Conservation (phyloP, 805 yeast genomes). For the Spathaspora arborariae region DNA sequence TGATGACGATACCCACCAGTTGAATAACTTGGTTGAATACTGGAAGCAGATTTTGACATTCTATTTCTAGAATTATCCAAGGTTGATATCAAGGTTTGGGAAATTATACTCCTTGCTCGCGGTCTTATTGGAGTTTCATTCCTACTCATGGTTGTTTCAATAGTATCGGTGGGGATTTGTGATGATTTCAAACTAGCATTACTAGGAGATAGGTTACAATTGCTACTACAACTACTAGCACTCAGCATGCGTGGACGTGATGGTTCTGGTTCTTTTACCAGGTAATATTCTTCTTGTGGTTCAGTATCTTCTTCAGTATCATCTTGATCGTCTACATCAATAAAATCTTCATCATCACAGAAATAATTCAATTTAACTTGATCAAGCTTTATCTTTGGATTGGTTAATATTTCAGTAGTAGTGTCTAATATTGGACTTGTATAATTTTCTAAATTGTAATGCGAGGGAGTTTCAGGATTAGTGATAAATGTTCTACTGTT, state of each 20-base stretch:
- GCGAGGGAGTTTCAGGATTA: conserved; percentile 17
- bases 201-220: not conserved
- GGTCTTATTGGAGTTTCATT: conserved; percentile 2
- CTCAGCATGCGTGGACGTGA: not conserved
- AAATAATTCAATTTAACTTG: conserved; percentile 17
- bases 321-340: conserved; percentile 2
- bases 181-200: not conserved
- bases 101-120: conserved; percentile 7
- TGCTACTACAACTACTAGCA: not conserved
- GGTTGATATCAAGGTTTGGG: conserved; percentile 7
- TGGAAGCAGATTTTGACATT: not conserved
- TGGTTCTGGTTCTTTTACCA: not conserved
- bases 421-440: conserved; percentile 28
- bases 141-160: not conserved
- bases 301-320: conserved; percentile 1
- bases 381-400: conserved; percentile 21
- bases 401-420: conserved; percentile 25
- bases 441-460: conserved; percentile 25
- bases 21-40: not conserved
- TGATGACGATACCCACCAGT: not conserved
- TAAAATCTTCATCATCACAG: conserved; percentile 8
- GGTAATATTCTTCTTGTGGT: not conserved
- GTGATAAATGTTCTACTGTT: conserved; percentile 1
- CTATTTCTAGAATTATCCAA: conserved; percentile 3
- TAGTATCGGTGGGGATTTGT: not conserved